Evolutionary conservation across 2,329 filamentous ascomycete genomes (phyloP).

Genomic region (Aspergillus sp.): DNA sequence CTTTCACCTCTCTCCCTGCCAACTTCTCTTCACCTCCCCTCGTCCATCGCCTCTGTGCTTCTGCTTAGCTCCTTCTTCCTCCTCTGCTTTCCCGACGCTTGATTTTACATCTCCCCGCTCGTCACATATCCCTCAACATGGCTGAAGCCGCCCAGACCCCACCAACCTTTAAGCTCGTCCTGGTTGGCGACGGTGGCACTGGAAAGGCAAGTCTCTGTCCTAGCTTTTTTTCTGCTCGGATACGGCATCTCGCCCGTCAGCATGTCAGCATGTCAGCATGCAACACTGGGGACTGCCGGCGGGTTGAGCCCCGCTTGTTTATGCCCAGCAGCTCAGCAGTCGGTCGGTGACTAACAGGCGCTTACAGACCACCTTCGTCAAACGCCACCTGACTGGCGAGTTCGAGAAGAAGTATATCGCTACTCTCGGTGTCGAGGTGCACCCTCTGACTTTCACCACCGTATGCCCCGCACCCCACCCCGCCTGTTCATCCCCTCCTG

Average conservation of each 20-base stretch:
- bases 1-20: slow-evolving; percentile 19
- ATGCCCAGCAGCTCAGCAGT: background rate
- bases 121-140: slow-evolving; percentile 44
- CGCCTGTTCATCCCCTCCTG: slow-evolving; percentile 15
- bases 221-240: too few relatives aligned
- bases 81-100: slow-evolving; percentile 7
- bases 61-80: slow-evolving; percentile 10
- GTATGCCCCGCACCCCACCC: slow-evolving; percentile 53
- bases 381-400: slow-evolving; percentile 98
- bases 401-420: slow-evolving; percentile 99
- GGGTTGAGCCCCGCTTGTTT: slow-evolving; percentile 10
- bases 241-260: slow-evolving; percentile 20
- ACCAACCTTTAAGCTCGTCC: slow-evolving; percentile 98
- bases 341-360: background rate
- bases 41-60: slow-evolving; percentile 15
- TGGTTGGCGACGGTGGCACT: slow-evolving; percentile 98
- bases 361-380: slow-evolving; percentile 96
- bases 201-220: slow-evolving; percentile 87
- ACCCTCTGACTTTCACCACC: slow-evolving; percentile 95
- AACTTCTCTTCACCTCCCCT: slow-evolving; percentile 6
- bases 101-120: slow-evolving; percentile 8
- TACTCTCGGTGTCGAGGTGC: slow-evolving; percentile 97
- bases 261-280: too few relatives aligned
- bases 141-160: slow-evolving; percentile 43
- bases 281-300: too few relatives aligned